A percentile compares a stretch with the other conserved stretches of the same genome.
phyloP scores from a whole-genome alignment of 805 yeast genomes.

The Kodamaea sagamina region DNA sequence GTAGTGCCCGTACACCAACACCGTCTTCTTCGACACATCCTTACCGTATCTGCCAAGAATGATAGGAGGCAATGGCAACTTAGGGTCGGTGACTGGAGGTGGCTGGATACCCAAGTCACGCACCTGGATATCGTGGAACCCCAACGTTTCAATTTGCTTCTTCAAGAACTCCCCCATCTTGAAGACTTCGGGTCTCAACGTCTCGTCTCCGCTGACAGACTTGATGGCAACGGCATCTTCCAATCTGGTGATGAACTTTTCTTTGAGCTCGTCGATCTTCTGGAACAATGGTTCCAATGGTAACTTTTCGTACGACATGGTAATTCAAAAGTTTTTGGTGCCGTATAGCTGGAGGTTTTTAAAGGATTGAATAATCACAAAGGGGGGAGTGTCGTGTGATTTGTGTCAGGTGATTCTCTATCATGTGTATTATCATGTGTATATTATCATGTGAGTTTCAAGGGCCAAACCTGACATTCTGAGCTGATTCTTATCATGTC shows the following conservation, averaged over 20 bases:
- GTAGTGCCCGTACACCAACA: conserved; percentile 93
- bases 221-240: conserved; percentile 89
- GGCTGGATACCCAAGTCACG: conserved; percentile 88
- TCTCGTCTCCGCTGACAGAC: conserved; percentile 90
- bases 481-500: conserved; percentile 4
- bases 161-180: conserved; percentile 85
- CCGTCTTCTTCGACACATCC: conserved; percentile 82
- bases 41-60: conserved; percentile 86
- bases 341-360: conserved; percentile 1
- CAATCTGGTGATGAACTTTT: conserved; percentile 70
- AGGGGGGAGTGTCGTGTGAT: too few species aligned
- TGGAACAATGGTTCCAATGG: conserved; percentile 50
- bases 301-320: conserved; percentile 42
- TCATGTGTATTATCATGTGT: too few species aligned
- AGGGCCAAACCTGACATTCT: too few species aligned
- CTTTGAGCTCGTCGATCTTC: conserved; percentile 74
- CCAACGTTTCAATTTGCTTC: conserved; percentile 66
- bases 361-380: not conserved
- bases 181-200: conserved; percentile 83
- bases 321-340: not conserved
- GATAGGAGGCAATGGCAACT: conserved; percentile 85
- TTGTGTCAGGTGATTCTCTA: too few species aligned
- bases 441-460: too few species aligned
- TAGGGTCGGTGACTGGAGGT: conserved; percentile 73
- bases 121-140: conserved; percentile 79